These are phyloP conservation scores for Citrullus mucosospermus DNA, from an alignment of 306 rosid species.

Conservation along the genomic window DNA sequence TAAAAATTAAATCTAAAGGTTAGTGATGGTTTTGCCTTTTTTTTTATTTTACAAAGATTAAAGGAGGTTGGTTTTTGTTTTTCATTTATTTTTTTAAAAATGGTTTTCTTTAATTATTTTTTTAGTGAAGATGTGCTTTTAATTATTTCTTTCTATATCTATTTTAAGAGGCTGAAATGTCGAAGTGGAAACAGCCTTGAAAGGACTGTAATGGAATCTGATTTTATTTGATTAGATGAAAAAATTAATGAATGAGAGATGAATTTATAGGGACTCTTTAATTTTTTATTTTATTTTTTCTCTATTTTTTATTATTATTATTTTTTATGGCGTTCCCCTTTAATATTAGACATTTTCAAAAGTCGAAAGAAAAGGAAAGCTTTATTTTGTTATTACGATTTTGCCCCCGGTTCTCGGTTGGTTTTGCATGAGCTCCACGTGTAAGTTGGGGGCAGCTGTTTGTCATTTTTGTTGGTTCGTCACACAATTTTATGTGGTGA, in stretches of 20 bases:
- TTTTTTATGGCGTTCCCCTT: too few species aligned
- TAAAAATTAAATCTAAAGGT: too few species aligned
- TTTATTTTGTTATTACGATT: not conserved
- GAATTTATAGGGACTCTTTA: not conserved
- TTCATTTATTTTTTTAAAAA: not conserved
- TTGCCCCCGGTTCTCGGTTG: not conserved
- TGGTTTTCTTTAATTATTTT: not conserved
- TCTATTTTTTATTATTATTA: too few species aligned
- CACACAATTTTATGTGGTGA: slow-evolving; percentile 4
- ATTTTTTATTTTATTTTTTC: not conserved
- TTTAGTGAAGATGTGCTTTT: not conserved
- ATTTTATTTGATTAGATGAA: not conserved
- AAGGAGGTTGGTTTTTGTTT: not conserved
- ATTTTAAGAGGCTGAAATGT: not conserved
- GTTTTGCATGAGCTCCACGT: not conserved
- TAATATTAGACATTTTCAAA: too few species aligned
- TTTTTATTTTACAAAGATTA: too few species aligned
- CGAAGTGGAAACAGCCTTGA: not conserved
- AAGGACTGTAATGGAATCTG: not conserved
- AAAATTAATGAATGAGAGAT: not conserved
- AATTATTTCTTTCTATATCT: not conserved
- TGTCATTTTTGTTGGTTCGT: not conserved
- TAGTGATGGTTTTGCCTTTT: too few species aligned
- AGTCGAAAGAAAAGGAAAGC: too few species aligned
- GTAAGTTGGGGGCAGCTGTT: not conserved